Evolutionary conservation across 2,329 filamentous ascomycete species (phyloP), one percentile per base, ranked within the genome.

Genomic region (Polytolypa hystricis): DNA sequence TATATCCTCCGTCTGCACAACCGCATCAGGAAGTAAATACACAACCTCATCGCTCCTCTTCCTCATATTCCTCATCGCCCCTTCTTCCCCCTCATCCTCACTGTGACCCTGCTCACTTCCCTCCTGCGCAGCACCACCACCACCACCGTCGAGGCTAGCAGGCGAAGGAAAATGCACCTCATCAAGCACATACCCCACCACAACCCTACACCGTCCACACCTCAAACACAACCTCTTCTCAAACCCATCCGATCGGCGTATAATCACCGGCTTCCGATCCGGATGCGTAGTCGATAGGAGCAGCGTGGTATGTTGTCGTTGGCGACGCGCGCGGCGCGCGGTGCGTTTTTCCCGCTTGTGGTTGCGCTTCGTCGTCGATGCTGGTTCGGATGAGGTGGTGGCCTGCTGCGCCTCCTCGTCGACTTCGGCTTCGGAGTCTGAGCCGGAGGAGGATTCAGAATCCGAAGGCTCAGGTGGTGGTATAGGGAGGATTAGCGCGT

Each of bases 111-210:
- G 34, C 4, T 40, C 45, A n/a, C 41, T 33, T 34, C 31, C 45
- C 19, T 29, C 35, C 20, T 38, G 39, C 28, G 43, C 31, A 23
- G 40, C 36, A 11, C 15, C 15, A 19, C 27, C 48, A 3, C 26
- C 31, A 44, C 19, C 37, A 14, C 35, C 39, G 23, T 30, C 34
- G 4, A 40, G 44, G 12, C 41, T 33, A 33, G 42, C 35, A 14
- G 15, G 12, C 30, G 30, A 9, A 33, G 35, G 41, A 52, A 75
- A 45, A 52, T 74, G 70, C 35, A 62, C 58, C 51, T 58, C 57
- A 47, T 75, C 72, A 28, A 82, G 55, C 49, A 71, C 65, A 60
- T 83, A 84, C 18, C 73, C 79, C 30, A 81, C 62, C 1, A 71
- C 65, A 18, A 79, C 52, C 20, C 66, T 62, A 60, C 79, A 83